Evolutionary conservation across 2,329 filamentous ascomycete species (phyloP), one percentile per base, ranked within the genome.

Genomic region (Pleoardoris graminearum): DNA sequence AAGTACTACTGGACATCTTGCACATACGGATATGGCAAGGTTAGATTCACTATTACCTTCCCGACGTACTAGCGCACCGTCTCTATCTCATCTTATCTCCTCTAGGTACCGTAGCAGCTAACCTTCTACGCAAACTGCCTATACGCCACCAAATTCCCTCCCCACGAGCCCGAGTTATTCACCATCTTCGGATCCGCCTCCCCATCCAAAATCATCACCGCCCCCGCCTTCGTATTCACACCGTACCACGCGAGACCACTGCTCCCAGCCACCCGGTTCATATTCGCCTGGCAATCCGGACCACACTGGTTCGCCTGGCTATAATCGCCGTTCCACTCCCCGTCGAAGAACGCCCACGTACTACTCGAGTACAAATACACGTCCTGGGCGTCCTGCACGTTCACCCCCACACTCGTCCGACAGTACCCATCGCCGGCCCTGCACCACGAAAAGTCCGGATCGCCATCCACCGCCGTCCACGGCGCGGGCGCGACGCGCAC

Each of bases 401-500:
- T 47, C 7, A 47, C 19, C 7, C 43, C 44, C 4, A 47, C 44
- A 16, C 17, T 23, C 6, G 22, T 14, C n/a, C 44, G 44, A 14
- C 44, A 47, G 33, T 47, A 47, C 5, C 33, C 44, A 10, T 47
- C 44, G 23, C 44, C 44, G 4, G 11, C 32, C 3, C 2, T 6
- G 22, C 44, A 47, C 44, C 44, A 47, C 2, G 22, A 21, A 33
- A 47, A 47, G 16, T 47, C 44, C 2, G 44, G 44, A 14, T 47
- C 44, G 32, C 44, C 44, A n/a, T 19, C n/a, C 7, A 22, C 22
- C 2, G 44, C 32, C 3, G 43, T 46, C 44, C 46, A 49, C 63
- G 58, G 8, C 47, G 54, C 36, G 72, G 68, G 47, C 71, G 65
- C 53, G 88, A 82, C 60, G 87, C 82, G 3, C 90, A 90, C 77